phyloP scores from a whole-genome alignment of 2,329 filamentous ascomycete species.

The Calonectria crousiana region DNA sequence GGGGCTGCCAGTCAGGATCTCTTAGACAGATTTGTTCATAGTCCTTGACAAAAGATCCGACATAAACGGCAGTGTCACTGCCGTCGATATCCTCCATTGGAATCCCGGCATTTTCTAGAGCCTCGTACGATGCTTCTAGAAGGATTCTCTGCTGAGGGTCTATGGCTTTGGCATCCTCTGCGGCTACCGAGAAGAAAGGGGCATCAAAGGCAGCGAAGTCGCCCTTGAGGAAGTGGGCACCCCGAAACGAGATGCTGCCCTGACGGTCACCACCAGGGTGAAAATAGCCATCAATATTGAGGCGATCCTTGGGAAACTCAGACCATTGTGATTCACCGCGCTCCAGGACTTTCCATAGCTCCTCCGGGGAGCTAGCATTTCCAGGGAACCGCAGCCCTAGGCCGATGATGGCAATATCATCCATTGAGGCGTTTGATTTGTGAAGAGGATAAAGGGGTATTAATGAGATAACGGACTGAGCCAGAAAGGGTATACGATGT shows the following conservation, averaged over 20 bases:
- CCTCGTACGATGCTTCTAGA: conserved; percentile 64
- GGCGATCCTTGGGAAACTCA: conserved; percentile 60
- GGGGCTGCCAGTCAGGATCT: conserved; percentile 62
- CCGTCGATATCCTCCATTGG: conserved; percentile 57
- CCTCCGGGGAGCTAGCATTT: conserved; percentile 56
- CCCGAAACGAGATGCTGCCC: conserved; percentile 61
- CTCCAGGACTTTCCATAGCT: conserved; percentile 63
- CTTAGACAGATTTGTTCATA: conserved; percentile 64
- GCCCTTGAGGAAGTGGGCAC: conserved; percentile 64
- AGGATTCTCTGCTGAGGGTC: conserved; percentile 67
- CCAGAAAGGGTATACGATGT: background rate
- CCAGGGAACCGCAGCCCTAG: conserved; percentile 66
- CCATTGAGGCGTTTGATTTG: conserved; percentile 35
- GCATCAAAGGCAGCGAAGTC: conserved; percentile 63
- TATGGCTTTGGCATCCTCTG: conserved; percentile 64
- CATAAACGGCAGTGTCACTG: conserved; percentile 61
- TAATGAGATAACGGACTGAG: background rate
- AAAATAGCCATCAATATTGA: conserved; percentile 66
- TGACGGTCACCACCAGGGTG: conserved; percentile 64
- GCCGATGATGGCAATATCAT: conserved; percentile 66
- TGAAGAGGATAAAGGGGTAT: background rate
- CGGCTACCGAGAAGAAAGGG: conserved; percentile 59
- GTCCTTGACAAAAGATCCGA: conserved; percentile 65
- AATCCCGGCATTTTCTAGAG: conserved; percentile 62
- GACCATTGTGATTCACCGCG: conserved; percentile 60